Evolutionary conservation across 768 basidiomycete species (phyloP).

Genomic region (Asterophora parasitica): DNA sequence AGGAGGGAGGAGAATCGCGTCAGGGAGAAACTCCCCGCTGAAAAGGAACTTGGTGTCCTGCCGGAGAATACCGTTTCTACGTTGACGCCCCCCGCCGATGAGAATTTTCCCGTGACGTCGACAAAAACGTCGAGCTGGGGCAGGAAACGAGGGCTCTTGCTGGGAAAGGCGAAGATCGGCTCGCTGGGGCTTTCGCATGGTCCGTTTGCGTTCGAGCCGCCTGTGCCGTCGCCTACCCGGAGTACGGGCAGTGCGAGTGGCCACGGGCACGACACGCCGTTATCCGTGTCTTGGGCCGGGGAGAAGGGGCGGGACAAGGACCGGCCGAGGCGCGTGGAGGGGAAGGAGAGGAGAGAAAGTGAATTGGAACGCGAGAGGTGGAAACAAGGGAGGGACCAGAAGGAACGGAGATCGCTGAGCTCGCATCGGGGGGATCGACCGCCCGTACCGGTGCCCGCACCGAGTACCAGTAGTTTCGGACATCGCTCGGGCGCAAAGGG

Average conservation of each 20-base stretch:
- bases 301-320: slow-evolving; percentile 13
- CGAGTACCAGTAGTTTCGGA: slow-evolving; percentile 22
- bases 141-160: slow-evolving; percentile 41
- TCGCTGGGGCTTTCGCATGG: slow-evolving; percentile 46
- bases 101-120: slow-evolving; percentile 25
- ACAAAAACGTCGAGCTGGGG: slow-evolving; percentile 54
- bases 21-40: slow-evolving; percentile 15
- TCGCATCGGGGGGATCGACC: slow-evolving; percentile 24
- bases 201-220: slow-evolving; percentile 64
- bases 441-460: slow-evolving; percentile 31
- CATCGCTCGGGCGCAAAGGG: slow-evolving; percentile 52
- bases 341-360: slow-evolving; percentile 10
- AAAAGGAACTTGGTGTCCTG: slow-evolving; percentile 25
- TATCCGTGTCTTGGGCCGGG: slow-evolving; percentile 19
- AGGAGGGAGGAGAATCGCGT: slow-evolving; percentile 10
- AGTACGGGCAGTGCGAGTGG: slow-evolving; percentile 27
- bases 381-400: slow-evolving; percentile 25
- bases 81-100: slow-evolving; percentile 9
- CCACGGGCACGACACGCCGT: slow-evolving; percentile 14
- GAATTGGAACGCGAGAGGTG: slow-evolving; percentile 23
- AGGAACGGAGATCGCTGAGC: slow-evolving; percentile 19
- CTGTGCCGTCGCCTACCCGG: slow-evolving; percentile 48
- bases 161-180: slow-evolving; percentile 29
- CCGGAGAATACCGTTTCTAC: slow-evolving; percentile 21
- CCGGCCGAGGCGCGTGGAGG: slow-evolving; percentile 11